A percentile compares a stretch with the other conserved stretches of the same genome.
Conservation (phyloP, 1,284 basidiomycete species). For the Leccinum angustisporum region DNA sequence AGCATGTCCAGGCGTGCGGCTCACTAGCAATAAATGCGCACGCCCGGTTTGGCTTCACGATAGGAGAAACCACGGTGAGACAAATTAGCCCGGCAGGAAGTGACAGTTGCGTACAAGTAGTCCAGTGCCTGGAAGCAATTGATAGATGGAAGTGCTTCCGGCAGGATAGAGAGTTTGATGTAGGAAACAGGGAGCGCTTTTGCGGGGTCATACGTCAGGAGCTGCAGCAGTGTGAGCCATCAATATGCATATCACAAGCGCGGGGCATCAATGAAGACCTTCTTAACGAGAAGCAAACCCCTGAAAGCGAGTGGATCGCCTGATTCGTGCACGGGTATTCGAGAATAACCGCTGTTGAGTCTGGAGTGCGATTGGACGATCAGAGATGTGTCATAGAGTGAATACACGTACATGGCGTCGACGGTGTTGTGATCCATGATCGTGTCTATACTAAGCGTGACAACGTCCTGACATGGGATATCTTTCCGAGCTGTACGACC, state of each 20-base stretch:
- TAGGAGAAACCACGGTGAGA: constrained; percentile 33
- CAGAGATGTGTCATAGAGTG: neutral
- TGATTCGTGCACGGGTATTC: constrained; percentile 88
- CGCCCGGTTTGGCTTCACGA: constrained; percentile 88
- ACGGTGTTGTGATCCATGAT: constrained; percentile 81
- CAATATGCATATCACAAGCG: neutral
- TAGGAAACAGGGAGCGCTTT: constrained; percentile 73
- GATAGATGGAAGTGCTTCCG: constrained; percentile 85
- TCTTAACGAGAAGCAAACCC: constrained; percentile 87
- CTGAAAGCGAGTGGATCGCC: constrained; percentile 76
- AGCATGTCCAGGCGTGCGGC: constrained; percentile 74
- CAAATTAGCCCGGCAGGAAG: constrained; percentile 12
- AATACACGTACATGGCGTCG: constrained; percentile 60
- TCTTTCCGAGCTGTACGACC: neutral
- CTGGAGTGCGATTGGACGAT: constrained; percentile 35
- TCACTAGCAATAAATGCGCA: constrained; percentile 89
- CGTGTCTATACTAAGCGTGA: constrained; percentile 73
- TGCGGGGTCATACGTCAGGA: constrained; percentile 89
- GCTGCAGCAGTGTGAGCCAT: constrained; percentile 32
- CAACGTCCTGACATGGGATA: constrained; percentile 58
- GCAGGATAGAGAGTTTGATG: constrained; percentile 80
- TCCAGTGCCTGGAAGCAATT: constrained; percentile 85
- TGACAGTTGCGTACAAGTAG: constrained; percentile 64
- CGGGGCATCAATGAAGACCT: constrained; percentile 40
- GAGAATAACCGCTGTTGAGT: constrained; percentile 84